A percentile compares a stretch with the other conserved stretches of the same genome.
Conservation (phyloP, 106 monocot species). For the Platanthera guangdongensis region DNA sequence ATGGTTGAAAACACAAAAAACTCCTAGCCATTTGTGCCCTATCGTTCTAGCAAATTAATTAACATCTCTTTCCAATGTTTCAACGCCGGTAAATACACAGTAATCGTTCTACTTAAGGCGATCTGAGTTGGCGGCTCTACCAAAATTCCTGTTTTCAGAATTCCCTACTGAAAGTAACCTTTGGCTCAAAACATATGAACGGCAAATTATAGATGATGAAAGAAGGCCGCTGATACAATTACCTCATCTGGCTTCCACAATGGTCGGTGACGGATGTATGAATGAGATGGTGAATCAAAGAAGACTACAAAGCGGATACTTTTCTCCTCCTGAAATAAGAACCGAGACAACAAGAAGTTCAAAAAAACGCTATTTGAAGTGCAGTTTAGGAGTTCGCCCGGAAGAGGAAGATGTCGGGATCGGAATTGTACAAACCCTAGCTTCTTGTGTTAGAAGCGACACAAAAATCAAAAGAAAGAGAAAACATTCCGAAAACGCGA, state of each 20-base stretch:
- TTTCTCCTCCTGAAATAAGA: slow-evolving; percentile 1
- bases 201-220: neutral
- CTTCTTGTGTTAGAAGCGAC: neutral
- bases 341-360: neutral
- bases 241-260: neutral
- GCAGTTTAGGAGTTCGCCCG: neutral
- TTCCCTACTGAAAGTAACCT: neutral
- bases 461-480: neutral
- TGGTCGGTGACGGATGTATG: slow-evolving; percentile 5
- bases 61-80: neutral
- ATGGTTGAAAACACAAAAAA: neutral
- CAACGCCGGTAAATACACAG: neutral
- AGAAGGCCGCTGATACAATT: neutral
- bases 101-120: neutral
- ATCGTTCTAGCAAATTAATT: neutral
- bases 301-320: neutral
- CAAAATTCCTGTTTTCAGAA: neutral
- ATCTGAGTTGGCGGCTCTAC: neutral
- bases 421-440: slow-evolving; percentile 6
- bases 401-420: neutral
- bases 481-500: neutral
- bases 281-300: slow-evolving; percentile 5
- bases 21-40: neutral
- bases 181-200: neutral
- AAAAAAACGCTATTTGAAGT: neutral